Base-by-base conservation (phyloP, 352 stramenopile species). In the Elongisporangium prolatum region DNA sequence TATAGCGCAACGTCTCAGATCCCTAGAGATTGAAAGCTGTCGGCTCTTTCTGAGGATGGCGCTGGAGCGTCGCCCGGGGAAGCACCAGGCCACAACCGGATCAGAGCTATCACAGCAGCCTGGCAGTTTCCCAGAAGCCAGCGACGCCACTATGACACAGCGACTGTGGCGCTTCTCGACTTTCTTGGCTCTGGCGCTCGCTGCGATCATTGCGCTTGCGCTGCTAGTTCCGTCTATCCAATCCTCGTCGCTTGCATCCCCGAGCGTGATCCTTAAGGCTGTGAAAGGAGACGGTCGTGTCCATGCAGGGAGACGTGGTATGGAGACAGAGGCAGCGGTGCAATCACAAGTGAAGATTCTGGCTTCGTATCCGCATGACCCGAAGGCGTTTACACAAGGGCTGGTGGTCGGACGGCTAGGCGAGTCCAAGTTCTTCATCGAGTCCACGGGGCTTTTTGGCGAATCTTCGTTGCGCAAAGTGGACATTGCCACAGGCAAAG, bases 391-490 rank as follows among this genome's bases (percentile, higher is more conserved):
- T 65, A 97, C 89, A 18, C 91, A 95, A 57, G 89, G 89, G 1
- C 68, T 94, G 28, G 51, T 91, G 69, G 44, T 97, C 50, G 61
- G 87, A 52, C 69, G 68, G 25, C 52, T 74, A 5, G 77, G 65
- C 10, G 47, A 67, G 2, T 52, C 84, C 25, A 94, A 90, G 37
- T 78, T 86, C 37, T 84, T 98, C n/a, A 95, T 96, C 58, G 92
- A 98, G 74, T 97, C 91, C 0, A 97, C 86, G 20, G 95, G 95
- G 2, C 48, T 97, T 4, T 95, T 91, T 69, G 80, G 88, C 2
- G n/a, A 90, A 54, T 98, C 93, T 5, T 89, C 71, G 50, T 63
- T 98, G 18, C 78, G 86, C 48, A 85, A 88, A 49, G 80, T 98
- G 28, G 83, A 96, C 52, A 91, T 95, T 59, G 59, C 81, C 17